Evolutionary conservation across 2,329 filamentous ascomycete genomes (phyloP), one percentile per base, ranked within the genome.

Genomic region (Stagonosporopsis rhizophila): DNA sequence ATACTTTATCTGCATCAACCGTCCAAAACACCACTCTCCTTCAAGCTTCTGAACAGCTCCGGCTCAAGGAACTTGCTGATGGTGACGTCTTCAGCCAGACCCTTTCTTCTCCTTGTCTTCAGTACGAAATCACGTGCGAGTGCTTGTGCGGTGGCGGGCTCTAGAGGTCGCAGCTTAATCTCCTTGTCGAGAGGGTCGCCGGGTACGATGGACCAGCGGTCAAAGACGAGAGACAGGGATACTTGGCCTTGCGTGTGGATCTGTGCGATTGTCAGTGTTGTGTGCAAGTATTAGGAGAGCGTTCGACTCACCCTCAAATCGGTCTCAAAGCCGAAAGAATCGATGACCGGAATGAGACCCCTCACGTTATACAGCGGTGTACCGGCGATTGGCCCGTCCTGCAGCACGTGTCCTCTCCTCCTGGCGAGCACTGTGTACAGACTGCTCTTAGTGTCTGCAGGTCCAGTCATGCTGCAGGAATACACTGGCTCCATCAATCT

Each of bases 401-500:
- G 89, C 23, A 99, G 82, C 25, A 99, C 94, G 77, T 99, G 95
- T 0, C 95, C 95, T 66, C 95, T 84, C 57, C 95, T 87, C 47
- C 92, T 86, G 6, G 93, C 90, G 20, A 99, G 86, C 7, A 96
- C 91, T 32, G 93, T 97, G 80, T 99, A 99, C 14, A 98, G 83
- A 40, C 91, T 89, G 59, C 89, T 89, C 53, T 96, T 92, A 0
- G 92, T 90, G 71, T 96, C 92, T 56, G 95, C 91, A 15, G 92
- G 92, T 0, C 94, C 94, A 4, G 92, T 95, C 86, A 98, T 96
- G 38, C 90, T 91, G 68, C 94, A 94, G 4, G 89, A 86, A 79
- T 97, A 99, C 41, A 98, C 85, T 0, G 95, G 95, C 77, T 99
- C 95, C 93, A 99, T 98, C 27, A 99, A 84, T 41, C 95, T 87